These are phyloP conservation scores for Hanseniaspora lachancei DNA, from an alignment of 805 yeast species.

Conservation along the genomic window DNA sequence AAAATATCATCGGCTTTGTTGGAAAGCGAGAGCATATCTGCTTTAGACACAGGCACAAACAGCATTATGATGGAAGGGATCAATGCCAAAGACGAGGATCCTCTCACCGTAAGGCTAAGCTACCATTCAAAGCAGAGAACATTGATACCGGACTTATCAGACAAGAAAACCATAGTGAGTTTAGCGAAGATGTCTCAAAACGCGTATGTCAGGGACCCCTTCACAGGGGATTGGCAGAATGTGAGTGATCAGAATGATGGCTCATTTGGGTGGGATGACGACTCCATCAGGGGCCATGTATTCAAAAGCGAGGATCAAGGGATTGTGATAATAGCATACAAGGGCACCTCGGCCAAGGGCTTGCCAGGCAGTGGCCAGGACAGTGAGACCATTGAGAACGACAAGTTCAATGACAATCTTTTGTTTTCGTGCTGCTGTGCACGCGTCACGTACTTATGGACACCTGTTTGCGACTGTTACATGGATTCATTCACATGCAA, in stretches of 20 bases:
- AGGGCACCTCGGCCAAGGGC: constrained; percentile 84
- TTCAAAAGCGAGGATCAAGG: constrained; percentile 51
- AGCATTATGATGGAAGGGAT: constrained; percentile 1
- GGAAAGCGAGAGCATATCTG: not conserved
- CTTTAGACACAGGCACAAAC: constrained; percentile 15
- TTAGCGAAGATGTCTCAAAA: constrained; percentile 51
- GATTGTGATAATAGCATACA: constrained; percentile 62
- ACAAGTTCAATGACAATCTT: constrained; percentile 75
- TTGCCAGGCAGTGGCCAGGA: constrained; percentile 60
- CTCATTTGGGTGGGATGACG: constrained; percentile 75
- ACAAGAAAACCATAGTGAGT: constrained; percentile 22
- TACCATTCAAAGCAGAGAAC: not conserved
- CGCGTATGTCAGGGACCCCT: constrained; percentile 25
- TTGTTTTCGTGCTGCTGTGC: constrained; percentile 95
- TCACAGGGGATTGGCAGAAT: constrained; percentile 41
- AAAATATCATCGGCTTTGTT: not conserved
- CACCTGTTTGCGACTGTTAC: constrained; percentile 90
- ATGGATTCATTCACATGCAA: constrained; percentile 74
- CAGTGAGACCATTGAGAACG: constrained; percentile 72
- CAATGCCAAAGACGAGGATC: not conserved
- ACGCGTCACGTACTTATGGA: constrained; percentile 79
- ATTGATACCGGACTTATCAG: constrained; percentile 28
- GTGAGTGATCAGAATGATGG: constrained; percentile 42
- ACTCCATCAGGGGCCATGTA: constrained; percentile 83
- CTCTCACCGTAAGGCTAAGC: not conserved